Evolutionary conservation across 176 grass and related monocot genomes (phyloP).

Genomic region (Ensete glaucum): DNA sequence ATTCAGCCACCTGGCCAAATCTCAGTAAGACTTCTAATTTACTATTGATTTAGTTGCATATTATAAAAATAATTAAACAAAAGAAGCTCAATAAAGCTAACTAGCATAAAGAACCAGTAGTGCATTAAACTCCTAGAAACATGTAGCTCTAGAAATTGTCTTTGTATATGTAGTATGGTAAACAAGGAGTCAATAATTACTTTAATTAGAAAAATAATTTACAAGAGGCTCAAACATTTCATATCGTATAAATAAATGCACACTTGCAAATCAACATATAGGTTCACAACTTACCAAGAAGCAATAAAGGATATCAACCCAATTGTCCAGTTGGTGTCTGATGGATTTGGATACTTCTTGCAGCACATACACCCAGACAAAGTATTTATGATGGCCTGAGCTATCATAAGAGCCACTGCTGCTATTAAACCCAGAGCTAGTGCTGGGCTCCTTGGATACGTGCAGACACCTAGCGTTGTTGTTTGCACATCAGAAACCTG

Average conservation of each 20-base stretch:
- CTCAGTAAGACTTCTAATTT: too few relatives aligned
- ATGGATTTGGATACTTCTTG: conserved; percentile 69
- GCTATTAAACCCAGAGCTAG: conserved; percentile 67
- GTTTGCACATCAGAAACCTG: conserved; percentile 67
- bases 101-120: too few relatives aligned
- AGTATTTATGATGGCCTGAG: conserved; percentile 67
- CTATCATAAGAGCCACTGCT: conserved; percentile 61
- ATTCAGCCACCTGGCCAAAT: too few relatives aligned
- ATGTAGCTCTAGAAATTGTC: neutral
- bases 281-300: conserved; percentile 59
- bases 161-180: too few relatives aligned
- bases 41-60: neutral
- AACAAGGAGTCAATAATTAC: too few relatives aligned
- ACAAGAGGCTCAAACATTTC: neutral
- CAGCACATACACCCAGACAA: conserved; percentile 94
- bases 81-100: neutral
- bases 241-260: neutral
- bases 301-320: conserved; percentile 86
- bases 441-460: conserved; percentile 81
- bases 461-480: conserved; percentile 31
- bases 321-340: conserved; percentile 84
- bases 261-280: neutral
- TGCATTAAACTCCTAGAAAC: neutral
- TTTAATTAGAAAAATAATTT: too few relatives aligned
- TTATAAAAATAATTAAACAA: neutral